Conservation (phyloP, 108 stramenopile genomes). For the Cyclotella baltica region DNA sequence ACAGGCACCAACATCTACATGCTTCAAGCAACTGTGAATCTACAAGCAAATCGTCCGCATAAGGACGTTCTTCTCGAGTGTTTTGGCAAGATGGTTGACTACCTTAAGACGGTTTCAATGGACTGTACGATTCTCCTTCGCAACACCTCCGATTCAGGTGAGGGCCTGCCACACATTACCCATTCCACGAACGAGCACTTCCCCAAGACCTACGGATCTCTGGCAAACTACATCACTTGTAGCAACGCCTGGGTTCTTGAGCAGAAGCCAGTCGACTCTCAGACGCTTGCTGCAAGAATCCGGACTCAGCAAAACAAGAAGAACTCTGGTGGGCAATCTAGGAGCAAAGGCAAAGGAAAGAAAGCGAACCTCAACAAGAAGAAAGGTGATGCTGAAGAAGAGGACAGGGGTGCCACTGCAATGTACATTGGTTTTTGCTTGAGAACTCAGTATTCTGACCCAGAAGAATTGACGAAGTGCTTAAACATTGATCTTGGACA, state of each 20-base stretch:
- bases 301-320: not conserved
- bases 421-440: not conserved
- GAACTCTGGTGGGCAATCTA: not conserved
- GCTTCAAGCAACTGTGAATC: not conserved
- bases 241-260: not conserved
- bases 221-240: not conserved
- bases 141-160: not conserved
- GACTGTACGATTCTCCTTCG: not conserved
- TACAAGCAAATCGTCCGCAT: not conserved
- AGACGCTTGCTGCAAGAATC: not conserved
- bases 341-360: not conserved
- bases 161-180: not conserved
- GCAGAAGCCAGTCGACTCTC: not conserved
- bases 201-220: not conserved
- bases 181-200: not conserved
- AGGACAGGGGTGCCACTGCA: not conserved
- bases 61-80: conserved; percentile 3
- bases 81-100: not conserved
- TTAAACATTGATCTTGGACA: not conserved
- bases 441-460: not conserved
- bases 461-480: not conserved
- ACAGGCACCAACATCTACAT: not conserved
- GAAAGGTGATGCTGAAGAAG: not conserved
- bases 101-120: not conserved
- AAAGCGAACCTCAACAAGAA: not conserved